These are phyloP conservation scores for Lactarius akahatsu DNA, from an alignment of 768 basidiomycete genomes.

Conservation along the genomic window DNA sequence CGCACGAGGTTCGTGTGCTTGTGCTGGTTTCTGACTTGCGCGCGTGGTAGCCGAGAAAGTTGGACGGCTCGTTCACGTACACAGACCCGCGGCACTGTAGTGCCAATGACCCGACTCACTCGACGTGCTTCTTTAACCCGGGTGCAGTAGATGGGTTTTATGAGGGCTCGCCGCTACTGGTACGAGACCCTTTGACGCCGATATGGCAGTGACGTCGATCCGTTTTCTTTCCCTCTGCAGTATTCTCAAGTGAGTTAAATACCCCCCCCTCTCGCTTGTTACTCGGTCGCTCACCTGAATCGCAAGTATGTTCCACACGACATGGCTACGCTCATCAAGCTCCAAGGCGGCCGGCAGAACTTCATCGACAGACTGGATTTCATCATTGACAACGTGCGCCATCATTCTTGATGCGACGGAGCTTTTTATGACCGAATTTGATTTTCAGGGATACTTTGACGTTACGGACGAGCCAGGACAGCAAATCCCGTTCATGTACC, in stretches of 20 bases:
- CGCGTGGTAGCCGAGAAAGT: slow-evolving; percentile 48
- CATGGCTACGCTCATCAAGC: slow-evolving; percentile 56
- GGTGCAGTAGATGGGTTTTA: slow-evolving; percentile 61
- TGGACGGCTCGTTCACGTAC: slow-evolving; percentile 58
- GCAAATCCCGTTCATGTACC: slow-evolving; percentile 70
- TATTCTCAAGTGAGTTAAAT: background rate
- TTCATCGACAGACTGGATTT: slow-evolving; percentile 58
- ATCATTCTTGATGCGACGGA: background rate
- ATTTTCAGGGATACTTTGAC: slow-evolving; percentile 54
- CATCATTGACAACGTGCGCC: slow-evolving; percentile 51
- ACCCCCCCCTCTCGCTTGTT: background rate
- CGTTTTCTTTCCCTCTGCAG: background rate
- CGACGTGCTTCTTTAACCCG: slow-evolving; percentile 61
- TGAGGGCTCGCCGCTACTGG: slow-evolving; percentile 61
- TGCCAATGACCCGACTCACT: slow-evolving; percentile 54
- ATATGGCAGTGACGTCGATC: no score
- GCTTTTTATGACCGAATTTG: background rate
- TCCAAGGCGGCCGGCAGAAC: slow-evolving; percentile 56
- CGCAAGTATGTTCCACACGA: slow-evolving; percentile 63
- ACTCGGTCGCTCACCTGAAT: background rate
- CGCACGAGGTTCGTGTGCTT: background rate
- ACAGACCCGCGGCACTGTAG: slow-evolving; percentile 70
- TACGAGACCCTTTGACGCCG: slow-evolving; percentile 34
- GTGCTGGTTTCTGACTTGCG: background rate
- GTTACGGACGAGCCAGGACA: slow-evolving; percentile 64